These are phyloP conservation scores for Senna tora DNA, from an alignment of 306 rosid species.

Conservation along the genomic window DNA sequence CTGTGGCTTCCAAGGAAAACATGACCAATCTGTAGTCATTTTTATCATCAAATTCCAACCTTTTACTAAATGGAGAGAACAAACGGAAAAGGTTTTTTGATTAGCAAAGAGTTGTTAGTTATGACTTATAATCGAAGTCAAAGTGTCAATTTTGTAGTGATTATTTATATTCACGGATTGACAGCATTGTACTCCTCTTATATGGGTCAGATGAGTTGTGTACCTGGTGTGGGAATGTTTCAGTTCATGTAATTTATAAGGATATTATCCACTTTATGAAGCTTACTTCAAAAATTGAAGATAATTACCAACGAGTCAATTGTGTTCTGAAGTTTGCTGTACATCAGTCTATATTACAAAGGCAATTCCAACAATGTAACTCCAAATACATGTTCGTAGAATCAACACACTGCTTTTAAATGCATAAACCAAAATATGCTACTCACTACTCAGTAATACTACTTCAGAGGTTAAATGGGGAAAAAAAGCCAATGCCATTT, in stretches of 20 bases:
- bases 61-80: slow-evolving; percentile 1
- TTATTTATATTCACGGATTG: slow-evolving; percentile 26
- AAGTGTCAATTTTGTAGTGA: slow-evolving; percentile 38
- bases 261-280: background rate
- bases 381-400: too few relatives aligned
- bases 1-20: slow-evolving; percentile 23
- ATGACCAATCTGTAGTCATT: background rate
- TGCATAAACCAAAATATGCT: background rate
- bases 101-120: slow-evolving; percentile 15
- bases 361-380: too few relatives aligned
- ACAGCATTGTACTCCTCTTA: background rate
- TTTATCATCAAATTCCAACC: background rate
- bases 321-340: background rate
- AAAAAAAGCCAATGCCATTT: too few relatives aligned
- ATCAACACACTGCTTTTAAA: background rate
- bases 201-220: slow-evolving; percentile 2
- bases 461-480: too few relatives aligned
- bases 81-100: background rate
- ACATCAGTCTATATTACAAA: too few relatives aligned
- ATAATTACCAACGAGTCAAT: background rate
- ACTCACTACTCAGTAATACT: background rate
- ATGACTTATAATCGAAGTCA: slow-evolving; percentile 28
- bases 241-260: slow-evolving; percentile 20
- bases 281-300: background rate
- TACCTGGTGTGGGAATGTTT: background rate